Base-by-base conservation (phyloP, 768 basidiomycete species). In the Phanerochaete sordida region DNA sequence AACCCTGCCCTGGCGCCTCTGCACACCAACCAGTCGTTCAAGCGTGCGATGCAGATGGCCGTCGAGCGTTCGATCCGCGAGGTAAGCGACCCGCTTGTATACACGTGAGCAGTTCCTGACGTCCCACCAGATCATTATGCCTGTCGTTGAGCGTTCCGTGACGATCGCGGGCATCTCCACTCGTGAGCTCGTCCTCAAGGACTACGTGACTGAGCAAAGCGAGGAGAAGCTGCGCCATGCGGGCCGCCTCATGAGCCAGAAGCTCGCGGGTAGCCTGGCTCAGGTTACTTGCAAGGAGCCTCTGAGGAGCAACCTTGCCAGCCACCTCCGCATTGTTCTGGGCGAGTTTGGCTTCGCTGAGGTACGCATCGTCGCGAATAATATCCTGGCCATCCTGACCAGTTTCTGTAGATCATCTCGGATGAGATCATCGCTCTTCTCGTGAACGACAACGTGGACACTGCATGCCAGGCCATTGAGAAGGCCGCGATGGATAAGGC, bases 81-180 rank as follows among this genome's bases (percentile, higher is more conserved):
- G 80, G 93, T 93, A 67, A 70, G 76, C 68, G 16, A 50, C 37
- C n/a, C 15, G 48, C 54, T 58, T 13, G 1, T 15, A 26, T 55
- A 3, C 16, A 59, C 28, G 50, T 52, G 21, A 43, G 23, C 47
- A 9, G 56, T 39, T 5, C 23, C 35, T 61, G 23, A 47, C 37
- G 16, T 19, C 31, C 9, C 15, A 33, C 19, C 64, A 94, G 88
- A 98, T 98, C 60, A 95, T 99, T 65, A 79, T 95, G 19, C 97
- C 97, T 5, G 96, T 99, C 54, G 95, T 99, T 24, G 97, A 99
- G 68, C 85, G 97, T 55, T 98, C 95, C 23, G 97, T 98, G 24
- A 98, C 97, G 0, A 98, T 99, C 64, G 96, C 96, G 12, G 94
- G 95, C 26, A 98, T 98, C 64, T 98, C 97, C 15, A 96, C 96